Percentiles rank a stretch among this genome's conserved stretches.
Evolutionary conservation across 768 basidiomycete genomes (phyloP).

Genomic region (Terana coerulea): DNA sequence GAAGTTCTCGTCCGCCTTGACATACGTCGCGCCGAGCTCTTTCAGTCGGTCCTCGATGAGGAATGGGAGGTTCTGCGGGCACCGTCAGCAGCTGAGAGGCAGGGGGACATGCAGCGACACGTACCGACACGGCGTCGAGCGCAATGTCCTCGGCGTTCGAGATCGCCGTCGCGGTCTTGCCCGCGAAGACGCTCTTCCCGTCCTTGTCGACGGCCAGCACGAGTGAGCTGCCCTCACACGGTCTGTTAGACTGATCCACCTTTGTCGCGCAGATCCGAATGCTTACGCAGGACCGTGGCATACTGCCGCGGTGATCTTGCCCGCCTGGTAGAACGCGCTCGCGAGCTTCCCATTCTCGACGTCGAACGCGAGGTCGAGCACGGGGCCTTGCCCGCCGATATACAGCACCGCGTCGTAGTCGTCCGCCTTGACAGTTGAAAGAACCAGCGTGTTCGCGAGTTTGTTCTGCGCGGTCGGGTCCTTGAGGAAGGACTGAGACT

Average conservation of each 20-base stretch:
- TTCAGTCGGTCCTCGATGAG: conserved; percentile 62
- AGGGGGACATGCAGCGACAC: conserved; percentile 1
- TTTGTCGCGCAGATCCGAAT: neutral
- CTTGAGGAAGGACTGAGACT: conserved; percentile 51
- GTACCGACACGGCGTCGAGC: conserved; percentile 40
- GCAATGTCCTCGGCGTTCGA: conserved; percentile 65
- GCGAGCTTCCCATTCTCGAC: conserved; percentile 53
- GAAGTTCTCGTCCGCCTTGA: conserved; percentile 55
- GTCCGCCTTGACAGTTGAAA: conserved; percentile 51
- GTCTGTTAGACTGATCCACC: neutral
- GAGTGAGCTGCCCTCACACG: conserved; percentile 42
- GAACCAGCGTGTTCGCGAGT: conserved; percentile 52
- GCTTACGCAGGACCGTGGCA: conserved; percentile 78
- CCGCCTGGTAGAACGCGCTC: conserved; percentile 63
- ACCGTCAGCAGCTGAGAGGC: neutral
- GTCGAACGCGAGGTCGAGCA: conserved; percentile 65
- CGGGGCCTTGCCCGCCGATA: conserved; percentile 76
- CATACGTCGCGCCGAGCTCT: conserved; percentile 62
- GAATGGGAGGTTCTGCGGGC: conserved; percentile 57
- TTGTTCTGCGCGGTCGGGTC: conserved; percentile 49
- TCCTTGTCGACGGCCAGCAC: conserved; percentile 50
- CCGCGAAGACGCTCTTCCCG: conserved; percentile 64
- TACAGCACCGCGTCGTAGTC: conserved; percentile 78
- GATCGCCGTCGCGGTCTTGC: conserved; percentile 59
- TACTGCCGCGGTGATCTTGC: conserved; percentile 67